Percentiles rank a stretch among this genome's conserved stretches.
phyloP scores from a whole-genome alignment of 805 yeast genomes.

The Metschnikowia rubicola region DNA sequence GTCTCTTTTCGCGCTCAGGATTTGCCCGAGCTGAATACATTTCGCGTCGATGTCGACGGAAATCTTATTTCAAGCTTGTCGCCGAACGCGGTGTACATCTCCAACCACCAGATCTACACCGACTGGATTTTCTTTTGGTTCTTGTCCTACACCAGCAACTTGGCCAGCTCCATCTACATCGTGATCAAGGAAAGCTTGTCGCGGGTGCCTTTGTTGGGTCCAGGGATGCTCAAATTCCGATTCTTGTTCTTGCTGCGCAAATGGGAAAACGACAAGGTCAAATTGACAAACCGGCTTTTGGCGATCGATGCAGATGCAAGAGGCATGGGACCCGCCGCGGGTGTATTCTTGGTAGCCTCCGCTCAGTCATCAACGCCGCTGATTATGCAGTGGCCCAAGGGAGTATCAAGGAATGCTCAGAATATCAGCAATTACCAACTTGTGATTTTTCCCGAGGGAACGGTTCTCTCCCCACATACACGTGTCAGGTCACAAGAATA shows the following conservation, averaged over 20 bases:
- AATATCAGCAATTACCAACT: slow-evolving; percentile 47
- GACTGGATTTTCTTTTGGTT: slow-evolving; percentile 96
- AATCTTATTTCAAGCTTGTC: slow-evolving; percentile 29
- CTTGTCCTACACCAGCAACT: slow-evolving; percentile 62
- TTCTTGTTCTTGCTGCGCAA: slow-evolving; percentile 81
- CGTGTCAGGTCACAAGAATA: slow-evolving; percentile 53
- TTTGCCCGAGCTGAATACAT: slow-evolving; percentile 29
- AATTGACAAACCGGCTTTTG: slow-evolving; percentile 52
- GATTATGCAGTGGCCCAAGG: slow-evolving; percentile 31
- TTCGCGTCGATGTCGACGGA: slow-evolving; percentile 18
- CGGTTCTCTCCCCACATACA: slow-evolving; percentile 72
- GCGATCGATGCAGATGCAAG: slow-evolving; percentile 60
- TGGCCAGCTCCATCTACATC: slow-evolving; percentile 65
- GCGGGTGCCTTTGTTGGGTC: slow-evolving; percentile 73
- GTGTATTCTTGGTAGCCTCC: slow-evolving; percentile 31
- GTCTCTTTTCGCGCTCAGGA: slow-evolving; percentile 46
- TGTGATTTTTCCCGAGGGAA: slow-evolving; percentile 90
- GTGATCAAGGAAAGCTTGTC: slow-evolving; percentile 71
- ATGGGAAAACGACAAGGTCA: slow-evolving; percentile 74
- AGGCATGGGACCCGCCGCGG: slow-evolving; percentile 52
- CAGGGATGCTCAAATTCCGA: slow-evolving; percentile 75
- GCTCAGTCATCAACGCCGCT: slow-evolving; percentile 20
- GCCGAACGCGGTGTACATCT: slow-evolving; percentile 60
- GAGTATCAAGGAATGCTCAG: slow-evolving; percentile 9
- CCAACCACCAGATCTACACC: slow-evolving; percentile 92